Base-by-base conservation (phyloP, 1,284 basidiomycete genomes). In the Omphalotus olearius region DNA sequence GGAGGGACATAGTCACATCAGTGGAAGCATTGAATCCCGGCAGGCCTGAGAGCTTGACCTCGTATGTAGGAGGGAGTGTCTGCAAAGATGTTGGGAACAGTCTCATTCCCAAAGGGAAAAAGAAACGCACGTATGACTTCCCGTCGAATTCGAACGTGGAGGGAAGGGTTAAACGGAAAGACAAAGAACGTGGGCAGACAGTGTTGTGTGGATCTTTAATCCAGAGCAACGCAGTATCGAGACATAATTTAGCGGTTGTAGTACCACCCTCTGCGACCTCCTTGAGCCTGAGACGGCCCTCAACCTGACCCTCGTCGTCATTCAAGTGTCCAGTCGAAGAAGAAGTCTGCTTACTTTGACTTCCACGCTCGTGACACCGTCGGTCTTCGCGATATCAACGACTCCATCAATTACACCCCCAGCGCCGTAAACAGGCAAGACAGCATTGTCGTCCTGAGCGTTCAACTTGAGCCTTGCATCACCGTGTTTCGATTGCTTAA, bases 211-310 rank as follows among this genome's bases (percentile, higher is more conserved):
- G 57, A 52, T 79, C 73, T 59, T 74, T 80, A 53, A 67, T 70
- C 85, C 84, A 89, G 17, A 88, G 70, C 17, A 75, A 63, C 33
- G 68, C 64, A 7, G 71, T 76, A 54, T 76, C 74, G 45, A 79
- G 65, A 59, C 78, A 83, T 3, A 88, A 60, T 40, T 70, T 77
- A 30, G 70, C 69, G 16, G 73, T 71, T 20, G 72, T 71, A 13
- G 73, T 73, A 9, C 85, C 86, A 23, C 79, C 79, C 57, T 79
- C 86, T 6, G 78, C 85, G 20, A 86, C 71, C 62, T 88, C 85
- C 56, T 79, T 76, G 38, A 88, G 59, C 49, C 68, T 66, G 45
- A 87, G 66, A 35, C 66, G 72, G 5, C 84, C 84, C 59, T 85
- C 82, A 36, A 85, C 69, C 84, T 86, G 59, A 35, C 28, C 9